Conservation (phyloP, 805 yeast species). For the Metschnikowia anglica region DNA sequence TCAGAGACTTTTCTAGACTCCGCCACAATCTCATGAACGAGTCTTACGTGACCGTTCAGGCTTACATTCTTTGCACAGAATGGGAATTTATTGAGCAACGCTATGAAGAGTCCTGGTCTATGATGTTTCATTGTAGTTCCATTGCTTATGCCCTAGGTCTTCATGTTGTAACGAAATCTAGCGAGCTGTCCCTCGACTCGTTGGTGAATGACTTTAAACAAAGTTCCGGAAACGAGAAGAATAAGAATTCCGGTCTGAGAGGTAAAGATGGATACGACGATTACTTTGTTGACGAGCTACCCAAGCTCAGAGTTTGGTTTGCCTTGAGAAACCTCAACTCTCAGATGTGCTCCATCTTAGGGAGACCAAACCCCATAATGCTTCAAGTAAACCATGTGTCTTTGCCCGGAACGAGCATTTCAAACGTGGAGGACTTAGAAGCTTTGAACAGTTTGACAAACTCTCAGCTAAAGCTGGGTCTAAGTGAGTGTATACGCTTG, state of each 20-base stretch:
- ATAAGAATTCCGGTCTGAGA: too few relatives aligned
- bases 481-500: constrained; percentile 48
- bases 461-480: constrained; percentile 44
- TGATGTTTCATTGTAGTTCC: constrained; percentile 49
- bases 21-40: constrained; percentile 49
- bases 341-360: constrained; percentile 49
- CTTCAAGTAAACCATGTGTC: constrained; percentile 36
- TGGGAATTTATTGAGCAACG: constrained; percentile 49
- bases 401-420: constrained; percentile 23
- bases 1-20: constrained; percentile 43
- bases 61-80: constrained; percentile 52
- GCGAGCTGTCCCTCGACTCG: constrained; percentile 1
- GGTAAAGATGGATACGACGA: constrained; percentile 20
- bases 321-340: constrained; percentile 49
- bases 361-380: constrained; percentile 53
- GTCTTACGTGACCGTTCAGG: constrained; percentile 47
- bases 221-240: neutral
- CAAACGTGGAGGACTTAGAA: constrained; percentile 10
- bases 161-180: constrained; percentile 41
- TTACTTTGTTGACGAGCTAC: constrained; percentile 24
- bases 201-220: neutral
- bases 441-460: constrained; percentile 22
- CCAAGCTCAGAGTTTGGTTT: constrained; percentile 49
- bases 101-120: constrained; percentile 53
- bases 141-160: constrained; percentile 52